phyloP scores from a whole-genome alignment of 73 alveolate genomes.

The Uronychia binucleata region DNA sequence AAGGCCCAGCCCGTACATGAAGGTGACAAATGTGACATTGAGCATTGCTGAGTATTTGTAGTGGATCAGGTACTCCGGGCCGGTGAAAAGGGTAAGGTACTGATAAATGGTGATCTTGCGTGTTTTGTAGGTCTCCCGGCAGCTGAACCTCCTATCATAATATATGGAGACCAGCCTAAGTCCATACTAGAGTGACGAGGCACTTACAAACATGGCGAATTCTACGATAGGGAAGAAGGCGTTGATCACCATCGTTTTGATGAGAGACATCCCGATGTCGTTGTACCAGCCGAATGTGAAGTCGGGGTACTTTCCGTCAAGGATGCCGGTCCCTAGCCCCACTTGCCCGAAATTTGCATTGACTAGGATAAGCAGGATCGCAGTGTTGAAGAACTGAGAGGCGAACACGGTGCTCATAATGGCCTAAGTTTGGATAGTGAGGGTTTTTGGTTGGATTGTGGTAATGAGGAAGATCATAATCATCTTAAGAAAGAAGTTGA shows the following conservation, averaged over 20 bases:
- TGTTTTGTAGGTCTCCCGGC: conserved; percentile 5
- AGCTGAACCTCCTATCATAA: conserved; percentile 22
- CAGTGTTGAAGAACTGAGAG: conserved; percentile 49
- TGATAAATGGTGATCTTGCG: conserved; percentile 39
- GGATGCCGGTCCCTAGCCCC: conserved; percentile 7
- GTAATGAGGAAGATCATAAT: conserved; percentile 18
- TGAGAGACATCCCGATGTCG: conserved; percentile 48
- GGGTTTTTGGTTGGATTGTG: conserved; percentile 30
- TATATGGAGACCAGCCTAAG: not conserved
- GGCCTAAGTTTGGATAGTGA: conserved; percentile 9
- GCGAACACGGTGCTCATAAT: conserved; percentile 28
- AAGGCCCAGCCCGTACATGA: conserved; percentile 55
- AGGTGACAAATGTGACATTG: conserved; percentile 28
- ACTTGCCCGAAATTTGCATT: conserved; percentile 32
- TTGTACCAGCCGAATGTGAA: conserved; percentile 39
- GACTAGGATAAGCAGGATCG: conserved; percentile 32
- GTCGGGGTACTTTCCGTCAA: conserved; percentile 44
- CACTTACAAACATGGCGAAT: conserved; percentile 5
- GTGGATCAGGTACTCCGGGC: conserved; percentile 60
- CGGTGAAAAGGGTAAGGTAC: conserved; percentile 49
- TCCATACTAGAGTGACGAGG: conserved; percentile 2
- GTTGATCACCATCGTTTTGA: conserved; percentile 32
- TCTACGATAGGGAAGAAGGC: conserved; percentile 43
- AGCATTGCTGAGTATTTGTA: conserved; percentile 28
- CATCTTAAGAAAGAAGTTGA: conserved; percentile 21